Evolutionary conservation across 306 rosid genomes (phyloP), one percentile per base, ranked within the genome.

Genomic region (Mimosa bimucronata): DNA sequence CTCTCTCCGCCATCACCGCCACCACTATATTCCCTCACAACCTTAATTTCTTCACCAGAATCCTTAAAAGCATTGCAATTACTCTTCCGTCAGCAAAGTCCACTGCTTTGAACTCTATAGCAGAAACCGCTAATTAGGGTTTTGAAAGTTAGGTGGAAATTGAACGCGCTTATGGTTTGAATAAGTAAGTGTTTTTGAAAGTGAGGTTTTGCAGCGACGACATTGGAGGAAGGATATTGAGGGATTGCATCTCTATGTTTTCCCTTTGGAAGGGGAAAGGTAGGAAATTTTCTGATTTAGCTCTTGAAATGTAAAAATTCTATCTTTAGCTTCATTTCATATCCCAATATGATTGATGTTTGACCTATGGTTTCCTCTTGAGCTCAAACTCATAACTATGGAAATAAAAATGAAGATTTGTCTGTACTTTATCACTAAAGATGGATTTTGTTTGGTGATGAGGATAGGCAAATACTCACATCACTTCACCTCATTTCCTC

Each of bases 201-300:
- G 69, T 75, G 31, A 83, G 85, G 84, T 73, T 85, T 81, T 83
- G 87, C 62, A 86, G 75, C 46, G 91, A 85, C n/a, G 91, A 83
- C 2, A 82, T 80, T 19, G 90, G 81, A 26, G 88, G 79, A 77
- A 58, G 73, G 85, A 85, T 67, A 11, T 71, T 83, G 74, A 90
- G 83, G 70, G 97, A 88, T 67, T 84, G 58, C 98, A 94, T 93
- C 18, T 72, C 82, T 88, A 19, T 73, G 9, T 16, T 48, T 16
- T 52, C 53, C 26, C n/a, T 9, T 2, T n/a, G n/a, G 6, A 60
- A 60, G 37, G 48, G 50, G 50, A 11, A 44, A 44, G 50, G 16
- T 58, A 25, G 18, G 4, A 58, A 58, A 26, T 1, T 61, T 65
- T 42, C n/a, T 1, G 72, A 34, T 38, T 19, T 66, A 19, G 28